These are phyloP conservation scores for Tremella yokohamensis DNA, from an alignment of 768 basidiomycete species.

Conservation along the genomic window DNA sequence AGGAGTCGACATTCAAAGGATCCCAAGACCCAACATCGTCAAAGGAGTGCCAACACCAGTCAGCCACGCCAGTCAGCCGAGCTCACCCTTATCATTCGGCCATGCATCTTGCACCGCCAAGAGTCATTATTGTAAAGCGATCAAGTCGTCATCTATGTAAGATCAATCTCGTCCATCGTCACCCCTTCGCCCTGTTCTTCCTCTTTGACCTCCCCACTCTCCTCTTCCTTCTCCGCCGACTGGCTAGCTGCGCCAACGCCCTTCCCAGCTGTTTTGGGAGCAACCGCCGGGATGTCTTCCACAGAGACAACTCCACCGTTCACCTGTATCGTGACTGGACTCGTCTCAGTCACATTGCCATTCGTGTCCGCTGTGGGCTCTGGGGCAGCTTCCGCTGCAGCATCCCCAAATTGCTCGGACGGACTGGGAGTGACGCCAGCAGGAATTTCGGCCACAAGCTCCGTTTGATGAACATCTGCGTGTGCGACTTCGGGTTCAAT, in stretches of 20 bases:
- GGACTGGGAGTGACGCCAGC: too few species aligned
- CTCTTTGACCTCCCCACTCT: conserved; percentile 12
- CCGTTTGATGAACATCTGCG: too few species aligned
- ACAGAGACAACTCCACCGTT: background rate
- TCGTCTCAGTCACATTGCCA: background rate
- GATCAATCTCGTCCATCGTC: conserved; percentile 35
- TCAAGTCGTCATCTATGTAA: conserved; percentile 10
- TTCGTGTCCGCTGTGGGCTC: background rate
- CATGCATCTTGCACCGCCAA: background rate
- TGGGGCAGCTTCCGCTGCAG: background rate
- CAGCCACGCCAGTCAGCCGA: too few species aligned
- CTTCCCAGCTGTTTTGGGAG: background rate
- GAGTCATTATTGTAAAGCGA: background rate
- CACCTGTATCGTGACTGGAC: background rate
- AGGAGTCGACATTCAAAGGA: too few species aligned
- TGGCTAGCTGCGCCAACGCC: conserved; percentile 5
- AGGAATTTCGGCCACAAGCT: too few species aligned
- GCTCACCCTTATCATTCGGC: too few species aligned
- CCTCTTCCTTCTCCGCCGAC: conserved; percentile 2
- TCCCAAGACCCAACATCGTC: too few species aligned
- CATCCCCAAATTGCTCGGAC: too few species aligned
- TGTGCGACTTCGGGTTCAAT: background rate
- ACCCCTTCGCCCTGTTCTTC: conserved; percentile 10
- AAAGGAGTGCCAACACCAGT: too few species aligned
- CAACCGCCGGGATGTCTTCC: background rate